Percentiles rank a stretch among this genome's conserved stretches.
Evolutionary conservation across 2,329 filamentous ascomycete species (phyloP).

Genomic region (Fusarium zealandicum): DNA sequence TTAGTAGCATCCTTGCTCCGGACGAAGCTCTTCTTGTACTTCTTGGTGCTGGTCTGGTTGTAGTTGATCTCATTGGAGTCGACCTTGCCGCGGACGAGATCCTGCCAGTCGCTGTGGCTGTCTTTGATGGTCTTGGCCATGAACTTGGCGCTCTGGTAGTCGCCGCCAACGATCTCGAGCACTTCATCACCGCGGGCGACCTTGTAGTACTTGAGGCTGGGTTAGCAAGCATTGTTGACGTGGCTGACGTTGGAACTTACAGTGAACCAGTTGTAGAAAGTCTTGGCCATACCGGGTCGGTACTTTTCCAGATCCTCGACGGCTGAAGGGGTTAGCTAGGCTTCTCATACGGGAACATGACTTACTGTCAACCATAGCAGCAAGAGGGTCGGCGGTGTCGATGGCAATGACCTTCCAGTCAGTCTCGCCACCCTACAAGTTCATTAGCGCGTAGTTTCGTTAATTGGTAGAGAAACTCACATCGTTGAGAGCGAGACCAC

Average conservation of each 20-base stretch:
- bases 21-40: conserved; percentile 45
- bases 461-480: conserved; percentile 21
- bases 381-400: conserved; percentile 50
- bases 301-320: conserved; percentile 50
- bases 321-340: conserved; percentile 35
- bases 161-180: conserved; percentile 48
- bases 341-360: accelerated
- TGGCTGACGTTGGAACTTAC: conserved; percentile 30
- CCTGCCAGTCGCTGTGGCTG: conserved; percentile 50
- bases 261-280: conserved; percentile 51
- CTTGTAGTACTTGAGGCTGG: conserved; percentile 48
- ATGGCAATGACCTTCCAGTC: conserved; percentile 53
- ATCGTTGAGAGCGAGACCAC: conserved; percentile 50
- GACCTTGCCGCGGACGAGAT: conserved; percentile 49
- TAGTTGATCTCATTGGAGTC: conserved; percentile 49
- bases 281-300: conserved; percentile 46
- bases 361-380: conserved; percentile 45
- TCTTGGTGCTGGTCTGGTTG: conserved; percentile 49
- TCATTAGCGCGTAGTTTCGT: accelerated
- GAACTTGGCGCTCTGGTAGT: conserved; percentile 47
- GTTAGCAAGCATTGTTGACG: neutral
- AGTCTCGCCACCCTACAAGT: conserved; percentile 42
- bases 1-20: conserved; percentile 43
- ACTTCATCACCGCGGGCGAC: conserved; percentile 47
- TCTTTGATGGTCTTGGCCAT: conserved; percentile 44